These are phyloP conservation scores for Castanea crenata DNA, from an alignment of 306 rosid species.

Conservation along the genomic window DNA sequence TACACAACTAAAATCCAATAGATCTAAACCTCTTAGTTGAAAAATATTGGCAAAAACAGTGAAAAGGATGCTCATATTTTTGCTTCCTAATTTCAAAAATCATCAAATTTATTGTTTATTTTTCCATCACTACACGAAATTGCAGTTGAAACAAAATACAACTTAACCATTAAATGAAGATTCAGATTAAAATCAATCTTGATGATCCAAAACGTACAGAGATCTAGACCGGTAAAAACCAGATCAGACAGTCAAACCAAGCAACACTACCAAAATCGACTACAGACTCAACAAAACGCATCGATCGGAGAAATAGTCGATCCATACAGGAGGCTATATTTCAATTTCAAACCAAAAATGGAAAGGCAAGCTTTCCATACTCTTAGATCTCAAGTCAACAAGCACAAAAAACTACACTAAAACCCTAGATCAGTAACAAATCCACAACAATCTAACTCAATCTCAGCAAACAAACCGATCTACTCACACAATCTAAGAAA, in stretches of 20 bases:
- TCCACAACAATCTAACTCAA: slow-evolving; percentile 16
- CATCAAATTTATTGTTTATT: neutral
- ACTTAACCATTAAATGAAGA: neutral
- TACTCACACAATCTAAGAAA: neutral
- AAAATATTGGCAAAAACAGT: neutral
- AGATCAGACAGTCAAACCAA: slow-evolving; percentile 35
- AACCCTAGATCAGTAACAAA: slow-evolving; percentile 39
- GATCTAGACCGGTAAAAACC: slow-evolving; percentile 13
- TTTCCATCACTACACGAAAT: neutral
- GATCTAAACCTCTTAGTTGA: neutral
- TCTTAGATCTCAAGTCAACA: slow-evolving; percentile 30
- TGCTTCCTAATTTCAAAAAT: too few species aligned
- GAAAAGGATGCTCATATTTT: neutral
- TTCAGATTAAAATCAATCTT: neutral
- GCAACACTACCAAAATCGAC: neutral
- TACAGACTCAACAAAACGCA: neutral
- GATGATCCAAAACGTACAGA: slow-evolving; percentile 2
- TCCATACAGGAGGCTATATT: neutral
- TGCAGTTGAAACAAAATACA: neutral
- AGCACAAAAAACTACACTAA: neutral
- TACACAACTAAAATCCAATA: neutral
- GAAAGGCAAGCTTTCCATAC: neutral
- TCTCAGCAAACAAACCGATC: slow-evolving; percentile 14
- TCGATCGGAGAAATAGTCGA: neutral
- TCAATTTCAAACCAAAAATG: neutral